Evolutionary conservation across 495 filamentous ascomycete genomes (phyloP), one percentile per base, ranked within the genome.

Genomic region (Annulohypoxylon moriforme): DNA sequence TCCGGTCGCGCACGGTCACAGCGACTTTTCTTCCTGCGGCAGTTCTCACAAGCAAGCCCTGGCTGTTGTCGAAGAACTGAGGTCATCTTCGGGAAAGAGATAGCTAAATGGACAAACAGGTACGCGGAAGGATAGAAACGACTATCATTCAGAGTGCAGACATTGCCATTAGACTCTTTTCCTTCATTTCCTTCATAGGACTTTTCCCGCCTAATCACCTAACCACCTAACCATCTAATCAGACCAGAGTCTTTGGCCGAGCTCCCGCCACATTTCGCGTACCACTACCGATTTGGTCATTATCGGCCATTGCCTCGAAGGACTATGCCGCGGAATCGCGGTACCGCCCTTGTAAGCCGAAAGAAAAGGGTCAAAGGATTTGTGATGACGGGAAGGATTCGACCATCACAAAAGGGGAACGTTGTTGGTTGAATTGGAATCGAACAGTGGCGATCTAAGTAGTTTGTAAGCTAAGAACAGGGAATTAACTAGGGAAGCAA

Each of bases 1-100:
- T 58, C 33, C 55, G 55, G 55, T 58, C 34, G 31, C 20, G 13
- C 33, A 58, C 55, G 31, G 33, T 58, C 33, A n/a, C 55, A 58
- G 13, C 55, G 55, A 34, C 31, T 36, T 18, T 58, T 56, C 29
- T 40, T 36, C 33, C 20, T 36, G 18, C 33, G 55, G 33, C 55
- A 58, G 20, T 25, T 36, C 18, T 58, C 55, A 29, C 55, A 58
- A 18, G 33, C 55, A 58, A 40, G 18, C 11, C 55, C 55, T 22
- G 55, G 31, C 7, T 38, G 55, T 34, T 58, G 33, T 27, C 55
- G 55, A 29, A 55, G 50, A 55, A 29, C 47, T 18, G 50, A 55
- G 34, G 27, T 22, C 50, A 55, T 55, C n/a, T 18, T 34, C n/a
- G 34, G 4, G 16, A 55, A 7, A 20, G 16, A n/a, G 16, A 7